Evolutionary conservation across 352 stramenopile species (phyloP).

Genomic region (Phytophthora melonis): DNA sequence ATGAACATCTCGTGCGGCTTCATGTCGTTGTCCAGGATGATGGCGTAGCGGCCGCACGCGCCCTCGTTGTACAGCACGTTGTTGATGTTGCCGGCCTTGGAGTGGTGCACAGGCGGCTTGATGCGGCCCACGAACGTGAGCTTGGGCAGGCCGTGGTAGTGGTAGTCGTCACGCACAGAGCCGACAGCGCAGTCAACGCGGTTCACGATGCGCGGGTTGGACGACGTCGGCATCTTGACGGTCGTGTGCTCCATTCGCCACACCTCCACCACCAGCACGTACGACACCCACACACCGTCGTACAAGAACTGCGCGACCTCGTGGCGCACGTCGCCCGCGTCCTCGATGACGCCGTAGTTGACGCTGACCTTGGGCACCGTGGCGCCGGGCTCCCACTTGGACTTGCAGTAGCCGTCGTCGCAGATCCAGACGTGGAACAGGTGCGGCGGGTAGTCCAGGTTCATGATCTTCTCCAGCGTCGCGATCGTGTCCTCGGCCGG

Average conservation of each 20-base stretch:
- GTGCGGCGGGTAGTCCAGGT: constrained; percentile 76
- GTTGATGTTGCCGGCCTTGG: constrained; percentile 86
- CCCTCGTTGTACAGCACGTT: constrained; percentile 86
- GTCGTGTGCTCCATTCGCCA: constrained; percentile 79
- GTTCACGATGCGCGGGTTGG: constrained; percentile 56
- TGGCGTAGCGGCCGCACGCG: constrained; percentile 69
- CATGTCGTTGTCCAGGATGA: constrained; percentile 89
- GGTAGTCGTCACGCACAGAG: constrained; percentile 76
- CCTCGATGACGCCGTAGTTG: constrained; percentile 76
- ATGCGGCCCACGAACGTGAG: constrained; percentile 74
- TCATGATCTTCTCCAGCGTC: constrained; percentile 81
- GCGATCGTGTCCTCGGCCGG: constrained; percentile 81
- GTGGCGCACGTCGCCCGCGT: constrained; percentile 73
- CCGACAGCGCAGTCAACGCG: constrained; percentile 69
- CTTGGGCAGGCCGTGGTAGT: constrained; percentile 68
- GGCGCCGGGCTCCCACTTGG: constrained; percentile 66
- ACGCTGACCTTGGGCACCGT: constrained; percentile 65
- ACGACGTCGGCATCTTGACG: constrained; percentile 67
- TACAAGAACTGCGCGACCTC: constrained; percentile 84
- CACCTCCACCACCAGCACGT: constrained; percentile 77
- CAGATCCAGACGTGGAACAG: constrained; percentile 81
- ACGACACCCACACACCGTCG: constrained; percentile 72
- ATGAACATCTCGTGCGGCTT: constrained; percentile 84
- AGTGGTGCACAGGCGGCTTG: constrained; percentile 78
- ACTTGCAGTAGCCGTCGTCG: constrained; percentile 80